Evolutionary conservation across 345 rosid genomes (phyloP), one percentile per base, ranked within the genome.

Genomic region (Atalantia buxifolia): DNA sequence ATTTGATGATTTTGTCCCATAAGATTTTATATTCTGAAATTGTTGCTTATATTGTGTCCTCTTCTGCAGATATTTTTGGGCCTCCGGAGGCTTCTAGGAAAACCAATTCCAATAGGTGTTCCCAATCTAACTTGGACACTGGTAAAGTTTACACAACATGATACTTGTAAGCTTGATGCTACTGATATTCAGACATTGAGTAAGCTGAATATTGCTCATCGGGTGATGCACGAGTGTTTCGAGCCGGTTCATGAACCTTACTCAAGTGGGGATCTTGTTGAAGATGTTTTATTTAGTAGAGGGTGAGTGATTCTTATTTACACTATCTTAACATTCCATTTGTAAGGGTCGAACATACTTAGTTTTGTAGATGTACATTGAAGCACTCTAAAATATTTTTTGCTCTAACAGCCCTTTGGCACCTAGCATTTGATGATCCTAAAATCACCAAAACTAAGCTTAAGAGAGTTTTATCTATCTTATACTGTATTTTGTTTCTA

Each of bases 171-270:
- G 53, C 80, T 65, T 80, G 83, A 76, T 35, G 75, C 80, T 76
- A 79, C 71, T 64, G 83, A 85, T 67, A 59, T 79, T 45, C 92
- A 90, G 78, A 78, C 81, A 45, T 80, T 81, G 72, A 83, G 89
- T 84, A 95, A 81, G 87, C 91, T 95, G 59, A 88, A 72, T 79
- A 81, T 93, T 62, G 96, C 98, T 22, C 89, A 91, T 65, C 86
- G 79, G 22, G 91, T 93, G 77, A 88, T 95, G 95, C 99, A 93
- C 53, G 97, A 95, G 81, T 92, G 97, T 81, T 95, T 95, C 28
- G 90, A 95, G 85, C 87, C 87, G 18, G 82, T 93, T 25, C 79
- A 85, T 82, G 96, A 89, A 53, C 82, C 89, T 84, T 71, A 18
- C 77, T 85, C 83, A 19, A 71, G 81, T 50, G 83, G 97, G 75